phyloP scores from a whole-genome alignment of 352 stramenopile species.

The Halophytophthora polymorphica region DNA sequence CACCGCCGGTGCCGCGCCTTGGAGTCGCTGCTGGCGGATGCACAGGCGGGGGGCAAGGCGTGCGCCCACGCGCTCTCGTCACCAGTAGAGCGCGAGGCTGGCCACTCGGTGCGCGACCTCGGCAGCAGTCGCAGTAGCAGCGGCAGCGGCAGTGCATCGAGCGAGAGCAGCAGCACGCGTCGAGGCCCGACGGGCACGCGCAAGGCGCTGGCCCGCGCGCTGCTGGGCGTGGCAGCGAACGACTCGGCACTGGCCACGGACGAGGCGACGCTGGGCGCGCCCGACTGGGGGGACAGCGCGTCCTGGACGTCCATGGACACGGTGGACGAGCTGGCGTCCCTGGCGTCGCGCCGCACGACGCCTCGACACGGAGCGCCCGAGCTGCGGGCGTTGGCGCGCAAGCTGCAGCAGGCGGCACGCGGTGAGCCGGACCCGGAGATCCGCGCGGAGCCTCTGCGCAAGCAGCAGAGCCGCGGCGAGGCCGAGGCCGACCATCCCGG shows the following conservation, averaged over 20 bases:
- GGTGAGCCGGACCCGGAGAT: conserved; percentile 26
- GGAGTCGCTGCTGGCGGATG: conserved; percentile 47
- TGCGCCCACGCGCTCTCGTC: conserved; percentile 12
- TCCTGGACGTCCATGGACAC: conserved; percentile 38
- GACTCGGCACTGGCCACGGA: conserved; percentile 29
- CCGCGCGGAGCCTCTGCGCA: conserved; percentile 9
- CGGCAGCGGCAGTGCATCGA: too few species aligned
- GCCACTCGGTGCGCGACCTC: conserved; percentile 21
- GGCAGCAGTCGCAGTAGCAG: conserved; percentile 17
- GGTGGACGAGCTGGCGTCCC: conserved; percentile 16
- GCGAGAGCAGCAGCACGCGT: conserved; percentile 9
- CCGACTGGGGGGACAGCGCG: conserved; percentile 36
- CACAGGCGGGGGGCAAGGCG: conserved; percentile 50
- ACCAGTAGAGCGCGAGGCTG: conserved; percentile 24
- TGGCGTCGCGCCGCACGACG: conserved; percentile 11
- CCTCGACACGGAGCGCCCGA: conserved; percentile 16
- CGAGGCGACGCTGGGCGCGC: conserved; percentile 27
- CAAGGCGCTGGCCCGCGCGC: conserved; percentile 19
- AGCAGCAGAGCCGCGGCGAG: conserved; percentile 9
- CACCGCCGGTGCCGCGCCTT: conserved; percentile 46
- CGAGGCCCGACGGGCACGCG: conserved; percentile 16
- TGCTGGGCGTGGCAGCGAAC: conserved; percentile 24
- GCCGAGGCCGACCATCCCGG: not conserved
- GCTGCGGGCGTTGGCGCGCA: conserved; percentile 35
- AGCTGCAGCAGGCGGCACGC: conserved; percentile 29